Conservation (phyloP, 2,329 filamentous ascomycete genomes). For the Aspergillus flavus region DNA sequence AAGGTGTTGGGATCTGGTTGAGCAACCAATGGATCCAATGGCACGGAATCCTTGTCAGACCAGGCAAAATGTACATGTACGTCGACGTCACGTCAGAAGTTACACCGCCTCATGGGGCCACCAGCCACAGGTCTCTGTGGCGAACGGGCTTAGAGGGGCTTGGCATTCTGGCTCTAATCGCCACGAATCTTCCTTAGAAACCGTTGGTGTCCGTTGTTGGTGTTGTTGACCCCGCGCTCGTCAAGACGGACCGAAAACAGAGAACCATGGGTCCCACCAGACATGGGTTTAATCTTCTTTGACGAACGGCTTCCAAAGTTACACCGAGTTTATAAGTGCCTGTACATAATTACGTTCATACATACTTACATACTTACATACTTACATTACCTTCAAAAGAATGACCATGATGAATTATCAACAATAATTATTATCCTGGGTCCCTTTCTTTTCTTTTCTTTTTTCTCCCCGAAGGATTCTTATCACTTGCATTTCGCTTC, state of each 20-base stretch:
- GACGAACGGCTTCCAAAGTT: background rate
- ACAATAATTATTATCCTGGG: background rate
- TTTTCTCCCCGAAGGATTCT: background rate
- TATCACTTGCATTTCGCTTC: background rate
- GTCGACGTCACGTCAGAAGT: slow-evolving; percentile 13
- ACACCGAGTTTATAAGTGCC: background rate
- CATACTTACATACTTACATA: background rate
- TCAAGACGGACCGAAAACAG: slow-evolving; percentile 11
- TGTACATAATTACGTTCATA: too few species aligned
- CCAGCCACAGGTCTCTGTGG: slow-evolving; percentile 5
- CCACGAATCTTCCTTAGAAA: background rate
- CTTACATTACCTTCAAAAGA: background rate
- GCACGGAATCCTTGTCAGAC: background rate
- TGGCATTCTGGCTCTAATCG: background rate
- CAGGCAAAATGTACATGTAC: slow-evolving; percentile 6
- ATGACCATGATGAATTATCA: background rate
- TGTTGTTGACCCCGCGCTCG: slow-evolving; percentile 1
- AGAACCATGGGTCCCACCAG: slow-evolving; percentile 16
- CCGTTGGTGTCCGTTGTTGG: background rate
- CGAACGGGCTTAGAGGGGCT: background rate
- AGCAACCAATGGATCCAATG: slow-evolving; percentile 2
- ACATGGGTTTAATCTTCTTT: slow-evolving; percentile 16
- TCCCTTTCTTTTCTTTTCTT: background rate
- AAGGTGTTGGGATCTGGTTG: slow-evolving; percentile 6
- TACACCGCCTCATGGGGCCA: slow-evolving; percentile 9